A percentile compares a stretch with the other conserved stretches of the same genome.
These are phyloP conservation scores for Omphalotus guepiniiformis DNA, from an alignment of 768 basidiomycete species.

Conservation along the genomic window DNA sequence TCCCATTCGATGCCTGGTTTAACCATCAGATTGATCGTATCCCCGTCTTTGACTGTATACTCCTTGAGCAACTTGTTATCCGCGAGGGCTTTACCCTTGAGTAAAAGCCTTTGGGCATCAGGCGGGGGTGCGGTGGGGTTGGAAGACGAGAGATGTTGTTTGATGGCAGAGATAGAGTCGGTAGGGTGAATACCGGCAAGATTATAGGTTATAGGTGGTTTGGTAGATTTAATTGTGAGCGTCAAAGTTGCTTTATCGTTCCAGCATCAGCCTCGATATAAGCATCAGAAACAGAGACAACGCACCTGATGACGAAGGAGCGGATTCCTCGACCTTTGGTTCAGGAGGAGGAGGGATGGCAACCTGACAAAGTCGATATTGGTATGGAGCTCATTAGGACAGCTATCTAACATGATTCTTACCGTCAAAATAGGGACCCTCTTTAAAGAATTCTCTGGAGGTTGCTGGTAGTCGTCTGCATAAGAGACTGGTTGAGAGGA, in stretches of 20 bases:
- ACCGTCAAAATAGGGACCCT: slow-evolving; percentile 70
- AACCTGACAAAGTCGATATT: slow-evolving; percentile 10
- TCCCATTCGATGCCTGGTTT: slow-evolving; percentile 74
- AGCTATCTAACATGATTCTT: slow-evolving; percentile 18
- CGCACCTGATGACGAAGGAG: slow-evolving; percentile 29
- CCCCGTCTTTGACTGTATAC: slow-evolving; percentile 77
- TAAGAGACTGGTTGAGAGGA: slow-evolving; percentile 65
- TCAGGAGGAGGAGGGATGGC: slow-evolving; percentile 61
- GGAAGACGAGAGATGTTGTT: slow-evolving; percentile 59
- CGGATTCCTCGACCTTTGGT: slow-evolving; percentile 38
- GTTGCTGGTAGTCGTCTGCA: slow-evolving; percentile 73
- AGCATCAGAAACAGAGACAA: slow-evolving; percentile 5
- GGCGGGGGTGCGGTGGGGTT: slow-evolving; percentile 69
- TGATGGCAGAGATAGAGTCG: slow-evolving; percentile 81
- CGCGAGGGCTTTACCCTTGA: slow-evolving; percentile 92
- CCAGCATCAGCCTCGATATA: not conserved
- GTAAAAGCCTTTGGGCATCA: slow-evolving; percentile 78
- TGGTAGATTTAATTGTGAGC: slow-evolving; percentile 87
- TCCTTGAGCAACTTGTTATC: slow-evolving; percentile 89
- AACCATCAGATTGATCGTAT: slow-evolving; percentile 82
- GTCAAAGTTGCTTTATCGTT: slow-evolving; percentile 41
- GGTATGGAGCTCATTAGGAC: slow-evolving; percentile 11
- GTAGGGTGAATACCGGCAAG: slow-evolving; percentile 64
- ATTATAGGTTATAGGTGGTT: slow-evolving; percentile 75
- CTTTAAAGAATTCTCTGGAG: slow-evolving; percentile 59